These are phyloP conservation scores for Leptosphaerulina australis DNA, from an alignment of 2,329 filamentous ascomycete genomes.

Conservation along the genomic window DNA sequence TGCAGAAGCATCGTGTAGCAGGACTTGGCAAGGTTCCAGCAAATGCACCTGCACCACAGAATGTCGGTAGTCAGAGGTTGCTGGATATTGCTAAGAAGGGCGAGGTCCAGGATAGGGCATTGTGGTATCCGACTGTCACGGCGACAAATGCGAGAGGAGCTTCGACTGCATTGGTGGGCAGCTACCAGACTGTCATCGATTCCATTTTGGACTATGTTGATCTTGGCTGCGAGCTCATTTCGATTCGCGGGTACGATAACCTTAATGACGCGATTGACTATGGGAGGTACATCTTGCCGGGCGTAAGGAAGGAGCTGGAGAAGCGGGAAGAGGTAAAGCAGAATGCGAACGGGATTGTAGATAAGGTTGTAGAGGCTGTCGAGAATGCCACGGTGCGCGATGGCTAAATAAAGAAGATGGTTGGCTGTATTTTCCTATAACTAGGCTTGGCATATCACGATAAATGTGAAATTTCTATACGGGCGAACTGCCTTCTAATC, in stretches of 20 bases:
- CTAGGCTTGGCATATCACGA: no score
- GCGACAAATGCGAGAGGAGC: constrained; percentile 21
- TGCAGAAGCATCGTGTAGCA: constrained; percentile 52
- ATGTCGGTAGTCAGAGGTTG: constrained; percentile 19
- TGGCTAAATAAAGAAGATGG: constrained; percentile 1
- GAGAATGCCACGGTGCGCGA: constrained; percentile 18
- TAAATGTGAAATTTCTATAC: background rate
- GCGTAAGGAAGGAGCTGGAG: constrained; percentile 17
- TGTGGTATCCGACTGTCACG: constrained; percentile 25
- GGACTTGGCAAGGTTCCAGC: constrained; percentile 11
- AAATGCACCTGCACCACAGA: constrained; percentile 15
- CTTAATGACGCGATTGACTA: constrained; percentile 24
- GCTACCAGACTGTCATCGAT: constrained; percentile 22
- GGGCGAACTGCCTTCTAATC: background rate
- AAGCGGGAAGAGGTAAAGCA: constrained; percentile 8
- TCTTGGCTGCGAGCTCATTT: constrained; percentile 22
- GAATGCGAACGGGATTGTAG: constrained; percentile 8
- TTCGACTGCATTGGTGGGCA: constrained; percentile 20
- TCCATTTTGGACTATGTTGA: constrained; percentile 25
- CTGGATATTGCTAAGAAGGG: constrained; percentile 22
- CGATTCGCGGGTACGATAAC: constrained; percentile 25
- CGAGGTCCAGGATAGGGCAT: constrained; percentile 21
- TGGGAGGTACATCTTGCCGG: constrained; percentile 21
- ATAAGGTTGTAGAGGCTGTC: constrained; percentile 23
- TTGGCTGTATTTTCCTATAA: no score